Conservation (phyloP, 441 rosid species). For the Eutrema salsugineum region DNA sequence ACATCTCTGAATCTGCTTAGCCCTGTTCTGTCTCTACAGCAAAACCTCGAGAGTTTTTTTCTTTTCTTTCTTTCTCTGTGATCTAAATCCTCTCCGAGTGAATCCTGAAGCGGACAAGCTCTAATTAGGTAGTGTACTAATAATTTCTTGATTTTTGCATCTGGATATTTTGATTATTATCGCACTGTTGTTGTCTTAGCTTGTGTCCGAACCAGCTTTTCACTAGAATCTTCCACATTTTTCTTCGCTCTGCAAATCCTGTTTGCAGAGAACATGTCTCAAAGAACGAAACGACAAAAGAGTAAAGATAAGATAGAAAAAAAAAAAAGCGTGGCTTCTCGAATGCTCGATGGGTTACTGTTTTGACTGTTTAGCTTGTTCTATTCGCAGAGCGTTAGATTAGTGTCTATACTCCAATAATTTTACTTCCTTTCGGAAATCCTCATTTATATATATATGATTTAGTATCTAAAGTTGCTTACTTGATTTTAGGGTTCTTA, state of each 20-base stretch:
- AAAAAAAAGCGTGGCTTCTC: conserved; percentile 24
- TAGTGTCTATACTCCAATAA: background rate
- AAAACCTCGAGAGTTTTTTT: background rate
- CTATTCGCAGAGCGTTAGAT: background rate
- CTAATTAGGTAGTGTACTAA: conserved; percentile 4
- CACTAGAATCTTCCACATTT: conserved; percentile 18
- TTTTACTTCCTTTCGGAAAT: conserved; percentile 3
- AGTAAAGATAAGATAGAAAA: background rate
- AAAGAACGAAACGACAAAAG: conserved; percentile 24
- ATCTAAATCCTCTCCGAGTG: conserved; percentile 1
- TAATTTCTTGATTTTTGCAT: conserved; percentile 16
- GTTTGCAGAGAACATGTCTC: conserved; percentile 7
- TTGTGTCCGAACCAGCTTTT: conserved; percentile 6
- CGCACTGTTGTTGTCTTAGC: background rate
- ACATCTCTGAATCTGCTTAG: conserved; percentile 13
- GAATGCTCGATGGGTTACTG: conserved; percentile 25
- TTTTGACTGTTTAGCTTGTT: conserved; percentile 14
- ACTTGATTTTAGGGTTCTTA: conserved; percentile 31
- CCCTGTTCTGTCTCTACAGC: conserved; percentile 17
- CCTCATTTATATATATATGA: background rate
- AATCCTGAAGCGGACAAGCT: conserved; percentile 26
- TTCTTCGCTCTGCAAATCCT: conserved; percentile 19
- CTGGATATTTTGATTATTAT: conserved; percentile 13
- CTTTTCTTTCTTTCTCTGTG: background rate
- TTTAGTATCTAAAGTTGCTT: conserved; percentile 1